Conservation (phyloP, 1,284 basidiomycete species). For the Microbotryomycetes sp. region DNA sequence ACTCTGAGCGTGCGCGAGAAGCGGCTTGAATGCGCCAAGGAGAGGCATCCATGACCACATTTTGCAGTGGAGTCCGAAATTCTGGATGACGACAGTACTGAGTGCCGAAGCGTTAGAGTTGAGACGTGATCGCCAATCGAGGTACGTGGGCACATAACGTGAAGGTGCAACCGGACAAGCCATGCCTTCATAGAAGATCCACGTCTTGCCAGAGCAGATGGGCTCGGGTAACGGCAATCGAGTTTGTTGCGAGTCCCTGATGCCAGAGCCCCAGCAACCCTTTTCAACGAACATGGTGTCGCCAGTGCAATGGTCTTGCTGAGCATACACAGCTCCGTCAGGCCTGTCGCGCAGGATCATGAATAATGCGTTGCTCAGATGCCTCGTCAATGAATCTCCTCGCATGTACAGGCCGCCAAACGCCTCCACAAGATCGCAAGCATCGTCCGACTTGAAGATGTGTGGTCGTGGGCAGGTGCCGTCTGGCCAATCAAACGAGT, state of each 20-base stretch:
- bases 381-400: slow-evolving; percentile 4
- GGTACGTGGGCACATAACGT: background rate
- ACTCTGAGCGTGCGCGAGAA: background rate
- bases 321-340: background rate
- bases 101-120: background rate
- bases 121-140: slow-evolving; percentile 4
- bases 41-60: background rate
- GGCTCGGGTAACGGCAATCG: background rate
- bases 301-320: background rate
- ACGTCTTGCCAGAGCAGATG: background rate
- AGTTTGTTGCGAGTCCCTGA: background rate
- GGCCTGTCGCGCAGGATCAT: background rate
- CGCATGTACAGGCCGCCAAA: slow-evolving; percentile 2
- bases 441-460: slow-evolving; percentile 6
- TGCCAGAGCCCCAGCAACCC: background rate
- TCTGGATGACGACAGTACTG: background rate
- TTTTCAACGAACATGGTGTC: slow-evolving; percentile 6
- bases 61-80: slow-evolving; percentile 6
- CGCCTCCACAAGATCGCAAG: slow-evolving; percentile 9
- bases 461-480: slow-evolving; percentile 3
- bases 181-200: background rate
- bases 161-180: background rate
- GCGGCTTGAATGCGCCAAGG: background rate
- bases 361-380: slow-evolving; percentile 5
- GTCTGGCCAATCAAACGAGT: background rate